These are phyloP conservation scores for Dipteronia sinensis DNA, from an alignment of 345 rosid genomes.

Conservation along the genomic window DNA sequence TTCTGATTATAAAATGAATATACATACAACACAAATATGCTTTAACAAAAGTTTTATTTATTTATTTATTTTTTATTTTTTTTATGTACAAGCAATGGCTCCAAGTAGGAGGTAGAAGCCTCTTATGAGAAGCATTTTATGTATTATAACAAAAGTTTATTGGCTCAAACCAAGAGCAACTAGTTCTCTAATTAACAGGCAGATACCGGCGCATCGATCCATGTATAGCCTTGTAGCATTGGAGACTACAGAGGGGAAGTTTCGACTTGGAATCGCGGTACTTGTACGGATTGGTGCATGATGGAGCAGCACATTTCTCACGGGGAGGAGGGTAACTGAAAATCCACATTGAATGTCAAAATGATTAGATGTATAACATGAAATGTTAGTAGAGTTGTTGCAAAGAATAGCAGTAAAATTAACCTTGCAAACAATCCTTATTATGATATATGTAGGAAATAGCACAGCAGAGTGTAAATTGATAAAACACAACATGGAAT, in stretches of 20 bases:
- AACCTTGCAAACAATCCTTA: background rate
- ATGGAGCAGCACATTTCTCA: constrained; percentile 55
- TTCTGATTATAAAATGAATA: background rate
- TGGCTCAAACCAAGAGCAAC: background rate
- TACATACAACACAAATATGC: background rate
- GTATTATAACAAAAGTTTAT: background rate
- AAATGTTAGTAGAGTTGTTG: no score
- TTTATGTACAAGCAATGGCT: background rate
- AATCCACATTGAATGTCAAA: background rate
- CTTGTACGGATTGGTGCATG: constrained; percentile 54
- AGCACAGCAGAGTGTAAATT: background rate
- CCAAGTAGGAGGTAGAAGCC: background rate
- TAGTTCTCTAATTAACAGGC: constrained; percentile 18
- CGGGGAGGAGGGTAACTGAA: constrained; percentile 59
- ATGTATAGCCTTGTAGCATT: constrained; percentile 52
- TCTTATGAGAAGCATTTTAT: background rate
- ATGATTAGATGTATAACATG: background rate
- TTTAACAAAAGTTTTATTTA: background rate
- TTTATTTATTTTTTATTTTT: no score
- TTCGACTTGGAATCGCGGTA: constrained; percentile 56
- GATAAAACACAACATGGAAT: background rate
- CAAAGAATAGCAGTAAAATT: background rate
- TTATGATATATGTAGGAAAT: background rate
- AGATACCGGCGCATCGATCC: constrained; percentile 22
- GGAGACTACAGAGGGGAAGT: constrained; percentile 59